Base-by-base conservation (phyloP, 2,329 filamentous ascomycete genomes). In the Monosporascus ibericus region DNA sequence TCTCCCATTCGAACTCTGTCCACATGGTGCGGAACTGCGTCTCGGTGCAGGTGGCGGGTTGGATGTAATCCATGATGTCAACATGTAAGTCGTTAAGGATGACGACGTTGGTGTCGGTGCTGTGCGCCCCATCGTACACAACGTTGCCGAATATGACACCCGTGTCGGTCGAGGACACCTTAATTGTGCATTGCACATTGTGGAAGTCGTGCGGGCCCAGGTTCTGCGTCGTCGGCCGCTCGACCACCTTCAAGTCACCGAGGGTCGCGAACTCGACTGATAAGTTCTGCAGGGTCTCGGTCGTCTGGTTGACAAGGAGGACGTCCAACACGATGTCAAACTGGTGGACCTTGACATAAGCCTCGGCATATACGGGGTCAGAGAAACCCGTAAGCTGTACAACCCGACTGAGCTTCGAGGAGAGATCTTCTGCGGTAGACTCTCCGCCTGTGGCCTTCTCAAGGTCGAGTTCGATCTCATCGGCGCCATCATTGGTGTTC, bases 1-100 rank as follows among this genome's bases (percentile, higher is more conserved):
- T 99, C 79, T 99, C 94, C 94, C 94, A 99, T 70, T 99, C 94
- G 61, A 99, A 99, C 69, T 99, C 94, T 38, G 94, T 99, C 94
- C 94, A 99, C 94, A 99, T 99, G n/a, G 90, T 95, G 55, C 94
- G 85, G 85, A 99, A 99, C 66, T 97, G 91, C 11, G 92, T 96
- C 77, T 99, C 94, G 5, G 90, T 94, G 78, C 94, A 99, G 17
- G 91, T 86, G 6, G 92, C 92, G 1, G 94, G 94, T 69, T 97
- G 92, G 65, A 99, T 99, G 75, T 99, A 99, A 74, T 99, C 94
- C 94, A 99, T 99, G 60, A 99, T 96, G 67, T 99, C 94, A 52
- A 97, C 92, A 66, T 99, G 94, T 30, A 99, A 85, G 69, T 99
- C 94, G 68, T 97, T 97, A 50, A 99, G 81, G 61, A 99, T 99